Evolutionary conservation across 768 basidiomycete species (phyloP).

Genomic region (Tulasnella sp.): DNA sequence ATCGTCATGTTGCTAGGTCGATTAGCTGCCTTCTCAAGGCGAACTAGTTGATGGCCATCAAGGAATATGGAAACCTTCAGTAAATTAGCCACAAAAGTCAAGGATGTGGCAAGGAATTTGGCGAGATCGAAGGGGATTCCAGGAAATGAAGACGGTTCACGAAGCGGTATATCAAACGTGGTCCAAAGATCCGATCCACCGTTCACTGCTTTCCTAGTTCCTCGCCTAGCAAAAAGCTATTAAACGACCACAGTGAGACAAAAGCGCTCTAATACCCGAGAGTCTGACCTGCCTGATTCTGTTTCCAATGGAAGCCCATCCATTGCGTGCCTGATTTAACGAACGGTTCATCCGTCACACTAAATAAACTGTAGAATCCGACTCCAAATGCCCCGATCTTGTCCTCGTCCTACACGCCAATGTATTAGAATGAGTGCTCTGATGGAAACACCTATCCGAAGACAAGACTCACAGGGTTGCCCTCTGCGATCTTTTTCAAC

Average conservation of each 20-base stretch:
- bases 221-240: constrained; percentile 73
- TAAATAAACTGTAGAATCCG: constrained; percentile 25
- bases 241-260: too few relatives aligned
- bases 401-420: constrained; percentile 67
- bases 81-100: constrained; percentile 84
- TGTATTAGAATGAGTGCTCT: background rate
- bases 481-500: constrained; percentile 62
- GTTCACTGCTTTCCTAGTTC: constrained; percentile 32
- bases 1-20: constrained; percentile 38
- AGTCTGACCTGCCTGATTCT: constrained; percentile 53
- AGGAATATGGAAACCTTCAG: constrained; percentile 67
- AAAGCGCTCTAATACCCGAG: background rate
- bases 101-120: constrained; percentile 76
- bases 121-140: constrained; percentile 69
- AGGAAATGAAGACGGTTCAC: constrained; percentile 70
- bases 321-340: constrained; percentile 50
- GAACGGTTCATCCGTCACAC: constrained; percentile 25
- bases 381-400: constrained; percentile 94
- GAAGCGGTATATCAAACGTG: constrained; percentile 74
- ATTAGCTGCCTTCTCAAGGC: constrained; percentile 49
- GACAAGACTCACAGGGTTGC: constrained; percentile 7
- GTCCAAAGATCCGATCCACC: constrained; percentile 49
- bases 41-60: constrained; percentile 58
- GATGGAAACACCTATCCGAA: constrained; percentile 8
- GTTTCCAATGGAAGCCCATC: constrained; percentile 97